Percentiles rank a stretch among this genome's conserved stretches.
Conservation (phyloP, 768 basidiomycete genomes). For the Amanita inopinata region DNA sequence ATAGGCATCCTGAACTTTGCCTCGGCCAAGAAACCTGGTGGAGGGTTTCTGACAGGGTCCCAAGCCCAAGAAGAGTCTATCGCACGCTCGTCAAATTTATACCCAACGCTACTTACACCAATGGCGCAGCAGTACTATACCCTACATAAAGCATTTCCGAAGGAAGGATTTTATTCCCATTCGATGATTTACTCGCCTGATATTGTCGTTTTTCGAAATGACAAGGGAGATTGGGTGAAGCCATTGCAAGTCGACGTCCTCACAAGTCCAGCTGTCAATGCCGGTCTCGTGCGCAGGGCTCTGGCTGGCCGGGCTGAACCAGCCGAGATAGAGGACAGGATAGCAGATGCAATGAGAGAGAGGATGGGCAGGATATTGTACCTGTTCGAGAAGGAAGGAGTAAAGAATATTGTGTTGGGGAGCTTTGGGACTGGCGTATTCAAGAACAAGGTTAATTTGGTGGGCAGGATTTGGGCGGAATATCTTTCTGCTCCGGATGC, state of each 20-base stretch:
- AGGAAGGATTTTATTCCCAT: slow-evolving; percentile 61
- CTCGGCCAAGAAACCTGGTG: slow-evolving; percentile 65
- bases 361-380: slow-evolving; percentile 60
- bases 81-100: slow-evolving; percentile 67
- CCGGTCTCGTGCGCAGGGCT: slow-evolving; percentile 31
- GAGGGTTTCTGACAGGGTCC: slow-evolving; percentile 65
- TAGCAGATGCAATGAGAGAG: slow-evolving; percentile 53
- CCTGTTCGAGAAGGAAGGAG: slow-evolving; percentile 54
- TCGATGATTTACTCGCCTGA: slow-evolving; percentile 69
- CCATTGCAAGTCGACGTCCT: slow-evolving; percentile 58
- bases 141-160: slow-evolving; percentile 38
- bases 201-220: slow-evolving; percentile 53
- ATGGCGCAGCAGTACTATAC: slow-evolving; percentile 53
- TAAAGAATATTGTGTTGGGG: slow-evolving; percentile 54
- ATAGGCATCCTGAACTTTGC: slow-evolving; percentile 72
- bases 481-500: slow-evolving; percentile 38
- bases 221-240: slow-evolving; percentile 43
- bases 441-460: slow-evolving; percentile 45
- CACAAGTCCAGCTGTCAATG: slow-evolving; percentile 71
- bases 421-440: slow-evolving; percentile 78
- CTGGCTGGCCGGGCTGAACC: slow-evolving; percentile 15
- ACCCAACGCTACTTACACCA: slow-evolving; percentile 46
- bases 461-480: slow-evolving; percentile 60
- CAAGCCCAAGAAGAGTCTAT: slow-evolving; percentile 78
- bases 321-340: slow-evolving; percentile 22